Evolutionary conservation across 164 flowering plant species (phyloP), one percentile per base, ranked within the genome.

Genomic region (Tetracentron sinense): DNA sequence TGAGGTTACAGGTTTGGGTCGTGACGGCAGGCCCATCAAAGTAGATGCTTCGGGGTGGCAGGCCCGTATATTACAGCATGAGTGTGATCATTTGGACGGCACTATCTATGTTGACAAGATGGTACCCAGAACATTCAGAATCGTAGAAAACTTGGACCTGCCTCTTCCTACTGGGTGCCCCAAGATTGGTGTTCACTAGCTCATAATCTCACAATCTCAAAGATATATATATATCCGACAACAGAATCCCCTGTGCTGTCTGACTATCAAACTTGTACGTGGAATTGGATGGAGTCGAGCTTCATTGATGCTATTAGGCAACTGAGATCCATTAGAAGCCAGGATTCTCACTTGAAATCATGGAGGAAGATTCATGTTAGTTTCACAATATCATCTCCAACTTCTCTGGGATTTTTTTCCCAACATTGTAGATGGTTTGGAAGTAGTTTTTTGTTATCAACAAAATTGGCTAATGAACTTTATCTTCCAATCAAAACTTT

Each of bases 61-160:
- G 70, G 97, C 98, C 0, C 89, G 97, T 0, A 89, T 93, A 53
- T 67, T 93, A 42, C 97, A 90, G 71, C 98, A 93, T 25, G 98
- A 93, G 58, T 93, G 95, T 54, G 97, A 93, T 74, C 97, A 90
- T 73, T 69, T 93, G 73, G 96, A 89, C 52, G 98, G 98, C 58
- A 86, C 88, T 44, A 74, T 93, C 1, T 93, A 89, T 68, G 97
- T 89, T 3, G 98, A 93, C 76, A 87, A 82, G 80, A 83, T 93
- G 88, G 75, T 81, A 21, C 85, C 82, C 5, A 83, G 78, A 79
- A 88, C 97, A 42, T 88, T 90, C 64, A 77, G 98, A 70, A 84
- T 82, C 4, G 82, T 74, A 0, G 90, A 88, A 25, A 90, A 93
- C 75, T 69, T 93, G 77, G 88, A 76, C 62, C 77, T 93, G 55